phyloP scores from a whole-genome alignment of 495 filamentous ascomycete species.

The Apodospora peruviana region DNA sequence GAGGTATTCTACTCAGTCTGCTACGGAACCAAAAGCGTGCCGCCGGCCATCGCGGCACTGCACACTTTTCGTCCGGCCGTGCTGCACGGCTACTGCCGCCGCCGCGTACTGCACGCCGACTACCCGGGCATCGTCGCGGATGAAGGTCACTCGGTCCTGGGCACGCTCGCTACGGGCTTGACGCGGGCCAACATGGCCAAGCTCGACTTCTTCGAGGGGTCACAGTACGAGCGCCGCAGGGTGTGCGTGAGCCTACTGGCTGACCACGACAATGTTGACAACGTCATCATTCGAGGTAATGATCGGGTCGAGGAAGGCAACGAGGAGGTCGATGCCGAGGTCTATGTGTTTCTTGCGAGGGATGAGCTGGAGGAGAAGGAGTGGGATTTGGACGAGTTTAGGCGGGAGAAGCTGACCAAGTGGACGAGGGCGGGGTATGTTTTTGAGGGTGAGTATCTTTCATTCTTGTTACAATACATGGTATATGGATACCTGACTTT shows the following conservation, averaged over 20 bases:
- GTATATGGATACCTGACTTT: too few species aligned
- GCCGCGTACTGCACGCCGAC: constrained; percentile 52
- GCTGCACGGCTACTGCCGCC: constrained; percentile 65
- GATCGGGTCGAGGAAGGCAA: too few species aligned
- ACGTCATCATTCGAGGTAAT: constrained; percentile 30
- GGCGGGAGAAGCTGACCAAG: constrained; percentile 55
- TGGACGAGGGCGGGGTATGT: constrained; percentile 43
- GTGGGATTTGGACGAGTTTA: constrained; percentile 80
- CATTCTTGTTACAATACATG: background rate
- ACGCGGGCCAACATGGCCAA: constrained; percentile 69
- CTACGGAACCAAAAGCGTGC: constrained; percentile 46
- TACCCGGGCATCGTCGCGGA: constrained; percentile 78
- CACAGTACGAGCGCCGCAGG: constrained; percentile 57
- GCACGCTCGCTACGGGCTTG: constrained; percentile 72
- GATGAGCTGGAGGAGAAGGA: constrained; percentile 57
- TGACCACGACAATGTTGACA: constrained; percentile 24
- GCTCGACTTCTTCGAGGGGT: constrained; percentile 80
- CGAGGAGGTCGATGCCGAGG: constrained; percentile 58
- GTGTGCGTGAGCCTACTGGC: constrained; percentile 56
- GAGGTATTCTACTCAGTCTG: constrained; percentile 78
- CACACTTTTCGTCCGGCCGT: constrained; percentile 69
- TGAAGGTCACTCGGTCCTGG: constrained; percentile 57
- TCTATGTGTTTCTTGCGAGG: constrained; percentile 67
- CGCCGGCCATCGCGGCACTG: constrained; percentile 25
- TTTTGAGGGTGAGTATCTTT: constrained; percentile 24